These are phyloP conservation scores for Pisolithus orientalis DNA, from an alignment of 768 basidiomycete species.

Conservation along the genomic window DNA sequence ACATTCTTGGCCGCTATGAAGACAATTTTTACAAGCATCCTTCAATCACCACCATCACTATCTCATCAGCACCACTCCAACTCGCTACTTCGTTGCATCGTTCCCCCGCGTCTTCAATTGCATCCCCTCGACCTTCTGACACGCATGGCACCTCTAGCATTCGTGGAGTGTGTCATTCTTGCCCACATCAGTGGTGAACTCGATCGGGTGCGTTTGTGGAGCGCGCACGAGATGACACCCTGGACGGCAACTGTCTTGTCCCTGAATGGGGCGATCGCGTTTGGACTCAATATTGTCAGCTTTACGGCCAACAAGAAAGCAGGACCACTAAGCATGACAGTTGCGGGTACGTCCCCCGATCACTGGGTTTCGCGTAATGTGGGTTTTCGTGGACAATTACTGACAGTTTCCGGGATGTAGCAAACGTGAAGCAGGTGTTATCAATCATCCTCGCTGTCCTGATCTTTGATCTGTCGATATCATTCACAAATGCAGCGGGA, in stretches of 20 bases:
- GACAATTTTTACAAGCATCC: constrained; percentile 84
- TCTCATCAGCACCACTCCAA: constrained; percentile 12
- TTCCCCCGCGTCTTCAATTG: constrained; percentile 35
- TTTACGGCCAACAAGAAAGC: constrained; percentile 95
- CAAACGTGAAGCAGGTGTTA: constrained; percentile 90
- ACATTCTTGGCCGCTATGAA: constrained; percentile 91
- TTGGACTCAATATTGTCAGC: constrained; percentile 87
- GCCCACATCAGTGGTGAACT: constrained; percentile 82
- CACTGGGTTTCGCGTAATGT: constrained; percentile 4
- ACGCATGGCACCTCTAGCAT: constrained; percentile 88
- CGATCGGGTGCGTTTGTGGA: constrained; percentile 46
- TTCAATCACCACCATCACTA: constrained; percentile 41
- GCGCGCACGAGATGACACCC: constrained; percentile 32
- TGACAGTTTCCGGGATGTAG: constrained; percentile 30
- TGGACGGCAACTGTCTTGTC: constrained; percentile 48
- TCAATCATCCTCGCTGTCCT: constrained; percentile 80
- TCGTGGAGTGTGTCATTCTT: constrained; percentile 76
- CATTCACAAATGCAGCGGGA: constrained; percentile 71
- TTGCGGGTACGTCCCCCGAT: constrained; percentile 55
- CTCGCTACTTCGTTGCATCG: constrained; percentile 15
- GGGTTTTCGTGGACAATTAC: neutral
- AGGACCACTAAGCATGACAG: constrained; percentile 86
- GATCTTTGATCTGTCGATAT: constrained; percentile 81
- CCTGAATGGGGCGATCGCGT: constrained; percentile 83
- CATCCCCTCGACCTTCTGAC: constrained; percentile 84